Percentiles rank a stretch among this genome's conserved stretches.
These are phyloP conservation scores for Globisporangium spinosum DNA, from an alignment of 352 stramenopile species.

Conservation along the genomic window DNA sequence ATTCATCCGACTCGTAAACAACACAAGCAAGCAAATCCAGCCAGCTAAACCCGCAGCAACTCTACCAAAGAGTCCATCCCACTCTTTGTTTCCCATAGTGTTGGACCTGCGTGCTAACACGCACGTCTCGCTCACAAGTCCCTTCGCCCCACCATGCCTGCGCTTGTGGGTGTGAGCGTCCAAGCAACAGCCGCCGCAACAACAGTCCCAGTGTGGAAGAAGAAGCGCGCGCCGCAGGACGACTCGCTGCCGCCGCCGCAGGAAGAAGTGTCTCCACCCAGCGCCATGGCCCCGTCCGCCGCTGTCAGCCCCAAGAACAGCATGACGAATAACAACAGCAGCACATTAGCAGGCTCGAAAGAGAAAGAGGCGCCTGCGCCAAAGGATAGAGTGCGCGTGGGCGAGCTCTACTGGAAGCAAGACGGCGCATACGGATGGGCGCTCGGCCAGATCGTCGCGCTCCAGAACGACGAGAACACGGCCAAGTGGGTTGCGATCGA, in stretches of 20 bases:
- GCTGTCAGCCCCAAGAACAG: neutral
- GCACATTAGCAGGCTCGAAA: neutral
- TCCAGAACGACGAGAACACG: slow-evolving; percentile 25
- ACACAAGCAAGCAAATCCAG: neutral
- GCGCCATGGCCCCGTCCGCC: neutral
- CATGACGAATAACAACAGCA: neutral
- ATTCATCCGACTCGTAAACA: neutral
- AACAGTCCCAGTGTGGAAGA: neutral
- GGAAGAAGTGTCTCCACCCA: neutral
- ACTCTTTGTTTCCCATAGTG: slow-evolving; percentile 1
- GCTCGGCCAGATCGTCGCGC: slow-evolving; percentile 62
- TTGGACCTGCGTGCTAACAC: neutral
- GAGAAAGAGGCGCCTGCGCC: neutral
- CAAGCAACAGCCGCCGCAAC: neutral
- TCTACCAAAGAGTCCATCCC: neutral
- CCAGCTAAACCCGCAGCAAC: neutral
- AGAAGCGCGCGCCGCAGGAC: neutral
- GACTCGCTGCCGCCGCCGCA: slow-evolving; percentile 1
- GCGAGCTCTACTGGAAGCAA: slow-evolving; percentile 83
- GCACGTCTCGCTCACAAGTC: neutral
- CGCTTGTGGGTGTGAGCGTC: neutral
- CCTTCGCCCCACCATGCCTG: neutral
- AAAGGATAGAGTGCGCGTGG: slow-evolving; percentile 38
- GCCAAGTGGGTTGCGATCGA: slow-evolving; percentile 54
- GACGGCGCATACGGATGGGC: slow-evolving; percentile 57